phyloP scores from a whole-genome alignment of 352 stramenopile species.

The Peronospora destructor region DNA sequence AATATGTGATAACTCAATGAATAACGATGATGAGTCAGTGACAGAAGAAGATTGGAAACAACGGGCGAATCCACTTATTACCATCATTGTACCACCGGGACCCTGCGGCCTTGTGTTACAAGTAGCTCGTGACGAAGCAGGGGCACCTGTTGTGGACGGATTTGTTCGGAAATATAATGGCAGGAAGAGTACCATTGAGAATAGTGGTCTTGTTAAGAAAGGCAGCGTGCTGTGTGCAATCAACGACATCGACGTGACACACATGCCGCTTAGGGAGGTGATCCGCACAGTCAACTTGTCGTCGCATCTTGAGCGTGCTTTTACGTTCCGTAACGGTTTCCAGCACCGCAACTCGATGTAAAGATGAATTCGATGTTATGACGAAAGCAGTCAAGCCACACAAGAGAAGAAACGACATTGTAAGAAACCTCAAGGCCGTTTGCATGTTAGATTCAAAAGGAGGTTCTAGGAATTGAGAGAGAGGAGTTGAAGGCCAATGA shows the following conservation, averaged over 20 bases:
- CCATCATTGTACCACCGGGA: conserved; percentile 67
- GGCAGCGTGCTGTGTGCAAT: conserved; percentile 70
- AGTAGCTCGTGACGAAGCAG: conserved; percentile 28
- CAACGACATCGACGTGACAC: conserved; percentile 71
- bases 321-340: conserved; percentile 58
- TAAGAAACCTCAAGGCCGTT: conserved; percentile 10
- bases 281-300: conserved; percentile 66
- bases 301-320: conserved; percentile 60
- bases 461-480: conserved; percentile 21
- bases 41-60: conserved; percentile 67
- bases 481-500: conserved; percentile 3
- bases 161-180: conserved; percentile 66
- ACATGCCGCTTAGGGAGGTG: conserved; percentile 60
- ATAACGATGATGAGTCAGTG: conserved; percentile 40
- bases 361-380: conserved; percentile 1
- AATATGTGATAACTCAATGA: conserved; percentile 14
- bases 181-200: conserved; percentile 68
- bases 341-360: conserved; percentile 32
- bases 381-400: not conserved
- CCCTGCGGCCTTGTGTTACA: conserved; percentile 69
- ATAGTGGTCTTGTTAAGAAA: conserved; percentile 52
- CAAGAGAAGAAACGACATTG: not conserved
- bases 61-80: conserved; percentile 49
- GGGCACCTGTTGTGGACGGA: conserved; percentile 60
- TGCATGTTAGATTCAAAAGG: conserved; percentile 24